Evolutionary conservation across 1,139 yeast genomes (phyloP).

Genomic region (Candida labiduridarum): DNA sequence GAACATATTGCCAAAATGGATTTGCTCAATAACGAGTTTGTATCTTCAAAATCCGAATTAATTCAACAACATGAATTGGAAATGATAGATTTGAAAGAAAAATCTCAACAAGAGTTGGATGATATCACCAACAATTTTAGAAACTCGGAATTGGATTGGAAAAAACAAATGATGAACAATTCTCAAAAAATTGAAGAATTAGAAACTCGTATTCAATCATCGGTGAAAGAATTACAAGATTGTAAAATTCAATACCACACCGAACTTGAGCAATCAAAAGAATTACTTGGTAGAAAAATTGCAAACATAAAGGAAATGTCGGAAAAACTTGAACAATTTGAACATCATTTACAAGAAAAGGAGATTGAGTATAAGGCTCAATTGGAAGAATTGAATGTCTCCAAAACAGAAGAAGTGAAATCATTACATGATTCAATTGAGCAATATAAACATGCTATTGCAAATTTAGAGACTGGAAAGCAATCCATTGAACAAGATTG

Average conservation of each 20-base stretch:
- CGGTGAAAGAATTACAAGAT: neutral
- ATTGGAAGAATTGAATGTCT: neutral
- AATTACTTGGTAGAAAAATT: constrained; percentile 8
- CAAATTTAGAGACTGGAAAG: neutral
- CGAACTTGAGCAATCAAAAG: constrained; percentile 4
- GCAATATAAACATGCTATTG: neutral
- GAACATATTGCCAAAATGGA: neutral
- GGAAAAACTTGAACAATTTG: neutral
- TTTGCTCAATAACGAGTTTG: neutral
- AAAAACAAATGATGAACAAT: neutral
- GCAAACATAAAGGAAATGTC: constrained; percentile 3
- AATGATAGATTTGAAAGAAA: constrained; percentile 2
- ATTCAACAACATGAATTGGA: neutral
- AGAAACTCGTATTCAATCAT: neutral
- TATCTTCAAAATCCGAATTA: neutral
- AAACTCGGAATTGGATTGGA: neutral
- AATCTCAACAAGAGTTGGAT: constrained; percentile 1
- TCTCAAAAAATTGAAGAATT: constrained; percentile 1
- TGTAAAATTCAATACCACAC: neutral
- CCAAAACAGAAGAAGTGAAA: neutral
- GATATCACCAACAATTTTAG: neutral
- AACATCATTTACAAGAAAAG: neutral
- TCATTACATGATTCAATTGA: neutral
- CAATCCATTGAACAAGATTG: constrained; percentile 1
- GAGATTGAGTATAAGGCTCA: neutral